Evolutionary conservation across 805 yeast species (phyloP), one percentile per base, ranked within the genome.

Genomic region (Myxozyma lipomycoides): DNA sequence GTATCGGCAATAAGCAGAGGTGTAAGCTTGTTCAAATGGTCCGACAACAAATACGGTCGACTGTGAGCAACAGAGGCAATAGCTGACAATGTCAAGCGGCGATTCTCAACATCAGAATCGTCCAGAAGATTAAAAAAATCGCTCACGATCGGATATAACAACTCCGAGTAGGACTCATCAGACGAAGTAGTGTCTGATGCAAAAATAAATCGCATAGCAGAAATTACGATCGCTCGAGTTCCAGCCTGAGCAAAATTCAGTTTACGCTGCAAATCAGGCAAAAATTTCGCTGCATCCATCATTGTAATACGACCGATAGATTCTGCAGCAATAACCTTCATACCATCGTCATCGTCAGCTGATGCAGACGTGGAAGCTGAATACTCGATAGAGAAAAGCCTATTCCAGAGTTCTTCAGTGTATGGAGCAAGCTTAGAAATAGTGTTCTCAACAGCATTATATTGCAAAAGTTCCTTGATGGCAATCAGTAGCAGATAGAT

Each of bases 51-150:
- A 6, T 62, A 60, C 6, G 83, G 79, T 45, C 74, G 75, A 56
- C 77, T 81, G 64, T 81, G 83, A 26, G 82, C 67, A 0, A 82
- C 80, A 1, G 84, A 73, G 9, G 81, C 74, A 39, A 84, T 64
- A 21, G 83, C 79, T 4, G 80, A 74, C 28, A 82, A 70, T 0
- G 84, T 75, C n/a, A 78, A 70, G 64, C 81, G 79, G 51, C 83
- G 80, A 45, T 82, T 71, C n/a, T 73, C 77, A 37, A 83, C 70
- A 50, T 74, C 75, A 2, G 61, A 64, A 50, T 64, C 65, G 62
- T 73, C 59, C 45, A 69, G 66, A 49, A 60, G 51, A n/a, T 56
- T 51, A 37, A 67, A 48, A 36, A 65, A 59, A 25, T 63, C 64
- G 3, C 44, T 55, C 17, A 66, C 53, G 17, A 66, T 52, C 9